Evolutionary conservation across 306 rosid genomes (phyloP).

Genomic region (Casuarina cunninghamiana): DNA sequence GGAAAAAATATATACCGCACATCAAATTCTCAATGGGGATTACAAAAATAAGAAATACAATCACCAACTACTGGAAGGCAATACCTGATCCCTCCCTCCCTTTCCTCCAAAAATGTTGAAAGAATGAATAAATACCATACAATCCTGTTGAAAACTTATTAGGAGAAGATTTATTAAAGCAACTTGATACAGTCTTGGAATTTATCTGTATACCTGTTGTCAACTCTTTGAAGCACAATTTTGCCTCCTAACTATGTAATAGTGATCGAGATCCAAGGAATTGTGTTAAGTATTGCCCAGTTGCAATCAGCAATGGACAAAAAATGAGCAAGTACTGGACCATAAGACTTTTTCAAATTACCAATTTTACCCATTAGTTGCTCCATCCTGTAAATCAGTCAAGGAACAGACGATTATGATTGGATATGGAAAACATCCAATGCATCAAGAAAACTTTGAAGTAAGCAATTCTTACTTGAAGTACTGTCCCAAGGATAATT

Average conservation of each 20-base stretch:
- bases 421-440: conserved; percentile 5
- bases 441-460: conserved; percentile 10
- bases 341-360: conserved; percentile 26
- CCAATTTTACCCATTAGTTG: conserved; percentile 38
- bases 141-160: conserved; percentile 26
- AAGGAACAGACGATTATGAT: conserved; percentile 10
- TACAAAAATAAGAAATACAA: conserved; percentile 30
- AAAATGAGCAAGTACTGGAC: conserved; percentile 31
- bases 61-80: conserved; percentile 20
- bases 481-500: conserved; percentile 16
- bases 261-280: conserved; percentile 27
- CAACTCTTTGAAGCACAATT: conserved; percentile 31
- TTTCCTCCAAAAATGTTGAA: conserved; percentile 28
- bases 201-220: conserved; percentile 39
- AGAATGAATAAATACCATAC: conserved; percentile 50
- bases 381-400: conserved; percentile 39
- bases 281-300: conserved; percentile 34
- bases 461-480: conserved; percentile 27
- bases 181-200: conserved; percentile 30
- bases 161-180: conserved; percentile 24
- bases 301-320: conserved; percentile 18
- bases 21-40: conserved; percentile 6
- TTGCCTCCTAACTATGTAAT: conserved; percentile 22
- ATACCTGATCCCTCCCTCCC: conserved; percentile 8
- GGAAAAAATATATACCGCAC: conserved; percentile 22